Evolutionary conservation across 2,329 filamentous ascomycete species (phyloP).

Genomic region (Eutypella sp.): DNA sequence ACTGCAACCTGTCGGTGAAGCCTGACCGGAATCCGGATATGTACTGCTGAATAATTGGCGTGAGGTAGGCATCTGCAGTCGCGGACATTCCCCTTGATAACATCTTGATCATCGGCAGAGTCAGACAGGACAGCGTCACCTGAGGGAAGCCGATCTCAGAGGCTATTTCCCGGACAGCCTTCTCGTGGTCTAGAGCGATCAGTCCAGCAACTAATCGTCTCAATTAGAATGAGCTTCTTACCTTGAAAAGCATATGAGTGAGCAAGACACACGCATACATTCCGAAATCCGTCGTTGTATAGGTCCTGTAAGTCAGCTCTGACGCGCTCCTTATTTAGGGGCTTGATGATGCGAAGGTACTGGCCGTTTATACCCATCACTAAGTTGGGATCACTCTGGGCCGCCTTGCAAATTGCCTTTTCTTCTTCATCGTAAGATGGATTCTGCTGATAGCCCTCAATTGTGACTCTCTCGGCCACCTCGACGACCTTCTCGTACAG

Average conservation of each 20-base stretch:
- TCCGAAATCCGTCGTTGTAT: not conserved
- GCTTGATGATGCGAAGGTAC: slow-evolving; percentile 3
- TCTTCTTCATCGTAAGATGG: slow-evolving; percentile 4
- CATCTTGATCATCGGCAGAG: slow-evolving; percentile 16
- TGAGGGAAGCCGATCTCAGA: slow-evolving; percentile 23
- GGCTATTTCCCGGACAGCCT: slow-evolving; percentile 55
- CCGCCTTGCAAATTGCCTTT: no score
- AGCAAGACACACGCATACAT: not conserved
- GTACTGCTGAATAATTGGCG: slow-evolving; percentile 15
- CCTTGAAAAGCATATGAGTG: no score
- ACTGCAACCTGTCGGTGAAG: slow-evolving; percentile 9
- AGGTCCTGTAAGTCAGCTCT: slow-evolving; percentile 1
- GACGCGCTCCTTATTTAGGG: slow-evolving; percentile 3
- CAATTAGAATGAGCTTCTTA: no score
- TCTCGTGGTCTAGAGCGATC: slow-evolving; percentile 63
- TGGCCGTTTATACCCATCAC: slow-evolving; percentile 1
- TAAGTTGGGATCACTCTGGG: slow-evolving; percentile 12
- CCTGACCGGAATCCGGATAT: slow-evolving; percentile 13
- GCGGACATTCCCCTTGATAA: slow-evolving; percentile 16
- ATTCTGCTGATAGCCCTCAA: no score
- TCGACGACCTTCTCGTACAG: slow-evolving; percentile 1
- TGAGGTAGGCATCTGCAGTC: slow-evolving; percentile 16
- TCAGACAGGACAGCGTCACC: slow-evolving; percentile 14
- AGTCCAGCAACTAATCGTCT: no score
- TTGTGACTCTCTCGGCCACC: slow-evolving; percentile 1